These are phyloP conservation scores for Cercophora sp. DNA, from an alignment of 495 filamentous ascomycete species.

Conservation along the genomic window DNA sequence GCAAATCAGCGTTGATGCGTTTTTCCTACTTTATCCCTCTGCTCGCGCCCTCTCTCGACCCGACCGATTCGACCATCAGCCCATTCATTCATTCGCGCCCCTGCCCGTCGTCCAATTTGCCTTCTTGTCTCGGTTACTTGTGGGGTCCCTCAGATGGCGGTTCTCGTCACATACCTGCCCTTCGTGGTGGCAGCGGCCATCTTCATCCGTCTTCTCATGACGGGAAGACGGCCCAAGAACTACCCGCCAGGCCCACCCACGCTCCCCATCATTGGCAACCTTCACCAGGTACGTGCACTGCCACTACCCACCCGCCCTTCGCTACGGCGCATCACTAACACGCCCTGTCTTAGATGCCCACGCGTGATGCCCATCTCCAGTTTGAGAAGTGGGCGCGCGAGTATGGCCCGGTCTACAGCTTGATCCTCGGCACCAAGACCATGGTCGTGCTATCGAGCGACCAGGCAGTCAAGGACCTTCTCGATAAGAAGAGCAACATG, in stretches of 20 bases:
- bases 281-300: constrained; percentile 24
- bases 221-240: constrained; percentile 27
- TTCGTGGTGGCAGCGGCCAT: constrained; percentile 22
- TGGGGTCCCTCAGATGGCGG: constrained; percentile 15
- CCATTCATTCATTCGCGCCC: neutral
- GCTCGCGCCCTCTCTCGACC: constrained; percentile 1
- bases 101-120: neutral
- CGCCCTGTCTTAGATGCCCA: constrained; percentile 28
- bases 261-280: constrained; percentile 33
- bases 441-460: constrained; percentile 34
- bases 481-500: constrained; percentile 36
- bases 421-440: constrained; percentile 38
- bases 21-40: constrained; percentile 16
- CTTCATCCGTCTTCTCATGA: constrained; percentile 24
- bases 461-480: constrained; percentile 34
- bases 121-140: neutral
- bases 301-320: too few species aligned
- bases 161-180: constrained; percentile 19
- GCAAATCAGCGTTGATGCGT: neutral
- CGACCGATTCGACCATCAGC: neutral
- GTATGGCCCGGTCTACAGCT: constrained; percentile 37
- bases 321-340: neutral
- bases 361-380: constrained; percentile 29
- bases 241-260: constrained; percentile 34
- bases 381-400: constrained; percentile 37